Evolutionary conservation across 192 early-diverging fungal genomes (phyloP).

Genomic region (Obelidium mucronatum): DNA sequence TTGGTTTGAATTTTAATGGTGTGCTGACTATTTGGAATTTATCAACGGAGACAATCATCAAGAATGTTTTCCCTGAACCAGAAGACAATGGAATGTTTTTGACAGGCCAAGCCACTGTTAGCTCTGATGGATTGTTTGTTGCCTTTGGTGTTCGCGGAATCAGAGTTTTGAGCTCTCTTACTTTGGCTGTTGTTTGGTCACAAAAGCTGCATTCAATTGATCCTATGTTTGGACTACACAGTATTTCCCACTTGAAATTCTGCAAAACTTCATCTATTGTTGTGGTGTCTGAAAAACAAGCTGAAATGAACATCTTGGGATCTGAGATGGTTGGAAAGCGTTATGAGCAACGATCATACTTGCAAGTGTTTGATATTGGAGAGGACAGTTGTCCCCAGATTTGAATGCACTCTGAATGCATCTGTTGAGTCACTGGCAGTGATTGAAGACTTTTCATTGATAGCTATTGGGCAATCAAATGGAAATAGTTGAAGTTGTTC

Average conservation of each 20-base stretch:
- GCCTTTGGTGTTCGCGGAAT: conserved; percentile 18
- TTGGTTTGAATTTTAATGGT: conserved; percentile 23
- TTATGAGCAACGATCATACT: background rate
- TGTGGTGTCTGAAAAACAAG: conserved; percentile 27
- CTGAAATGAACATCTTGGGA: conserved; percentile 1
- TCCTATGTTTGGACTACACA: conserved; percentile 13
- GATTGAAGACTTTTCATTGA: background rate
- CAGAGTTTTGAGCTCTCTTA: background rate
- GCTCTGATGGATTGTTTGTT: conserved; percentile 22
- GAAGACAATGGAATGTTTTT: conserved; percentile 26
- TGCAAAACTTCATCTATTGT: background rate
- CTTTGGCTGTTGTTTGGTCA: conserved; percentile 15
- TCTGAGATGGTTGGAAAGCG: background rate
- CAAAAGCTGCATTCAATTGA: conserved; percentile 4
- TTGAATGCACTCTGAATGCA: background rate
- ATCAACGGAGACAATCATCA: background rate
- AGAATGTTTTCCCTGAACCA: conserved; percentile 16
- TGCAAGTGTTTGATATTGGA: conserved; percentile 4
- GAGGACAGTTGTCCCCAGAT: no score
- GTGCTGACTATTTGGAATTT: conserved; percentile 28
- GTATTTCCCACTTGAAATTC: conserved; percentile 27
- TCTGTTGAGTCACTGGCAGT: background rate
- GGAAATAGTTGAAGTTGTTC: conserved; percentile 21
- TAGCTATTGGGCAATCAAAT: conserved; percentile 17
- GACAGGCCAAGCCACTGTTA: conserved; percentile 11